Percentiles rank a stretch among this genome's conserved stretches.
phyloP scores from a whole-genome alignment of 164 flowering plant genomes.

The Taxillus chinensis region DNA sequence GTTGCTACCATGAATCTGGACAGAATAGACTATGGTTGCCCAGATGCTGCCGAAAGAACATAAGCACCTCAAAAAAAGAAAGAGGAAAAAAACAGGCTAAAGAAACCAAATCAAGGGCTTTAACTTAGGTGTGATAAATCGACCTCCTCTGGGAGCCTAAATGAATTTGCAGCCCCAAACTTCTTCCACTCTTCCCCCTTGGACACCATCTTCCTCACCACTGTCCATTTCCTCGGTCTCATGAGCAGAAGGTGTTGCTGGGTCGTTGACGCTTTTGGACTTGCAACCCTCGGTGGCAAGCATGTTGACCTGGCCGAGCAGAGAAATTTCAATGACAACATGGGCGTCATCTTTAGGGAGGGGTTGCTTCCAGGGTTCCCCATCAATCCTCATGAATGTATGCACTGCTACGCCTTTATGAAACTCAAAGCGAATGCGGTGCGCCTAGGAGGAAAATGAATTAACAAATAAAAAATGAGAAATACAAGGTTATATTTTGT shows the following conservation, averaged over 20 bases:
- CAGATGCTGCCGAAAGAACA: too few species aligned
- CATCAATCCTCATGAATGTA: conserved; percentile 2
- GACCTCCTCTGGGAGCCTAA: conserved; percentile 59
- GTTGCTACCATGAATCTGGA: too few species aligned
- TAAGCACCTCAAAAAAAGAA: too few species aligned
- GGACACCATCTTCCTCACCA: conserved; percentile 12
- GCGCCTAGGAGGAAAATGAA: not conserved
- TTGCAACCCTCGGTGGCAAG: not conserved
- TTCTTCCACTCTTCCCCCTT: conserved; percentile 50
- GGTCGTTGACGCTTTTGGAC: not conserved
- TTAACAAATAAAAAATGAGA: not conserved
- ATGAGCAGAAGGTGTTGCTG: not conserved
- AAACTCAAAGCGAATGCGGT: conserved; percentile 6
- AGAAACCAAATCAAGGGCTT: too few species aligned
- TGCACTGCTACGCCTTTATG: conserved; percentile 1
- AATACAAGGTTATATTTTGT: too few species aligned
- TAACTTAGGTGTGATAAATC: conserved; percentile 44
- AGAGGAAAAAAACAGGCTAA: too few species aligned
- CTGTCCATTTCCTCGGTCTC: not conserved
- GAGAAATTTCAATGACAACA: not conserved
- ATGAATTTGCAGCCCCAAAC: conserved; percentile 91
- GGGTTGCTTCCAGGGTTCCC: conserved; percentile 5
- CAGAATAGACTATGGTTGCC: too few species aligned
- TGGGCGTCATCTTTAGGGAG: not conserved
- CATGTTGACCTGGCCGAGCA: conserved; percentile 1